phyloP scores from a whole-genome alignment of 2,329 filamentous ascomycete species.

The Whalleya microplaca region DNA sequence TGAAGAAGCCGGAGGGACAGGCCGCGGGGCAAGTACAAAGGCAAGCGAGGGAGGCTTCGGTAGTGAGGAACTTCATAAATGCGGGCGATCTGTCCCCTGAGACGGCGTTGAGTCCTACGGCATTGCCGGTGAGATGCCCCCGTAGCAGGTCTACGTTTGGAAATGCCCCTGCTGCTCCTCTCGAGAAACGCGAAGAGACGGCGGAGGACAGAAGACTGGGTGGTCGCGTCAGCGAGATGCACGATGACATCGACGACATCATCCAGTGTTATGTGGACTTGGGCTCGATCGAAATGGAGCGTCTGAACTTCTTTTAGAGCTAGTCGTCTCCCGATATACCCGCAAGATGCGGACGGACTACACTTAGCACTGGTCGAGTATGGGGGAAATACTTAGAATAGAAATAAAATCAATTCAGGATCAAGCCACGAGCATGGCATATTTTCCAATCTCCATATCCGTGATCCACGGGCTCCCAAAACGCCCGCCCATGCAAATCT shows the following conservation, averaged over 20 bases:
- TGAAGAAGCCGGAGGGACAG: neutral
- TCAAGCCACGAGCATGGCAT: neutral
- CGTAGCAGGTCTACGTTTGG: too few species aligned
- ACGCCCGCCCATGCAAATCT: neutral
- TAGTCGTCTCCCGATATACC: neutral
- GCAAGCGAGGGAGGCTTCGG: neutral
- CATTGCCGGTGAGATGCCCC: too few species aligned
- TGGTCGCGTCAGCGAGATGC: conserved; percentile 2
- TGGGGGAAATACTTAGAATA: neutral
- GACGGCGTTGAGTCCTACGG: too few species aligned
- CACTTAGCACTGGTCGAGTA: neutral
- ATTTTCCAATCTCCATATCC: neutral
- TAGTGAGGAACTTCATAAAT: too few species aligned
- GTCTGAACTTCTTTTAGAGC: conserved; percentile 25
- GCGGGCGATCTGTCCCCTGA: too few species aligned
- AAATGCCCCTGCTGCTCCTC: too few species aligned
- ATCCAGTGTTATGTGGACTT: conserved; percentile 32
- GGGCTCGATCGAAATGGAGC: conserved; percentile 29
- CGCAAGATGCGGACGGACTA: neutral
- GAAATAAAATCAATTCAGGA: neutral
- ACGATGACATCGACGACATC: conserved; percentile 32
- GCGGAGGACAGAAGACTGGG: neutral
- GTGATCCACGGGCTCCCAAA: neutral
- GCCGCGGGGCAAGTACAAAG: too few species aligned
- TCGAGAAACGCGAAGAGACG: neutral